These are phyloP conservation scores for Trichoderma hamatum DNA, from an alignment of 2,329 filamentous ascomycete species.

Conservation along the genomic window DNA sequence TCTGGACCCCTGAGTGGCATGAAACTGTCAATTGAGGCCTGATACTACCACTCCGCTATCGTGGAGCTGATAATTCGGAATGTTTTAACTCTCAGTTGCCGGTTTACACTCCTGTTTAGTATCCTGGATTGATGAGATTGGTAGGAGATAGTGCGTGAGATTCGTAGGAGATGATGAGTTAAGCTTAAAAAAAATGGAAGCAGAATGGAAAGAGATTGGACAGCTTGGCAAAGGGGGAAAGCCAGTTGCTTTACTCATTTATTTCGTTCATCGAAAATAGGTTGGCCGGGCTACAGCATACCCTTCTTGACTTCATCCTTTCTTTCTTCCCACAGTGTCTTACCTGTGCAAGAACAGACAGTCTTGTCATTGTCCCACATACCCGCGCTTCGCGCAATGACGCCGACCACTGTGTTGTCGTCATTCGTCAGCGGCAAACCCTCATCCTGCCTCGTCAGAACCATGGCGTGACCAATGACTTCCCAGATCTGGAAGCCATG, in stretches of 20 bases:
- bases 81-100: not conserved
- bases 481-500: constrained; percentile 89
- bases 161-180: not conserved
- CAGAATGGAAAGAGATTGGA: not conserved
- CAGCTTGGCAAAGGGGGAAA: not conserved
- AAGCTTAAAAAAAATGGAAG: constrained; percentile 14
- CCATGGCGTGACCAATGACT: constrained; percentile 89
- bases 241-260: constrained; percentile 3
- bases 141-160: constrained; percentile 6
- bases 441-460: constrained; percentile 71
- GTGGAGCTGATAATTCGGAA: not conserved
- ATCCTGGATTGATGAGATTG: constrained; percentile 7
- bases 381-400: constrained; percentile 94
- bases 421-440: constrained; percentile 67
- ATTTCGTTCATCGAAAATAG: not conserved
- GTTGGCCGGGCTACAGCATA: constrained; percentile 66
- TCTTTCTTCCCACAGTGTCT: constrained; percentile 97
- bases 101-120: constrained; percentile 3
- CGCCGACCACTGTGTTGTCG: constrained; percentile 82
- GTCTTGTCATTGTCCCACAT: constrained; percentile 99
- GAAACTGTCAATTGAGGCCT: constrained; percentile 15
- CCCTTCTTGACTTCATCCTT: constrained; percentile 86
- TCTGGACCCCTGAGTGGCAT: constrained; percentile 6
- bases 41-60: not conserved
- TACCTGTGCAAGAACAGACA: constrained; percentile 95